These are phyloP conservation scores for Urochloa ruziziensis DNA, from an alignment of 176 grass and related monocot genomes.

Conservation along the genomic window DNA sequence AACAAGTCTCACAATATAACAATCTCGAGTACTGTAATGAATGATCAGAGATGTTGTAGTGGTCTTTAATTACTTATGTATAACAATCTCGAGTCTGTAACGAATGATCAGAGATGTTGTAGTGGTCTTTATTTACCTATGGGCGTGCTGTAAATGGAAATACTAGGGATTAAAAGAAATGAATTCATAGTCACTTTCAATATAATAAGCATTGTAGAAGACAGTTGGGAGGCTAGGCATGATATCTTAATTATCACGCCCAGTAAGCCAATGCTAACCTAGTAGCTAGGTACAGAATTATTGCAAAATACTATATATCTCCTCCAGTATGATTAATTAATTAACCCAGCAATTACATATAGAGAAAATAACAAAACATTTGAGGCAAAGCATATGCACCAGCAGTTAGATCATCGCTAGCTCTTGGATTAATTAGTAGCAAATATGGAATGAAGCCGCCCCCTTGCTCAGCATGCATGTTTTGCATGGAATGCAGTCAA, in stretches of 20 bases:
- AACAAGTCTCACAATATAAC: no score
- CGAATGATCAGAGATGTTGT: no score
- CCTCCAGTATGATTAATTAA: conserved; percentile 30
- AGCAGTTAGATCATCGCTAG: background rate
- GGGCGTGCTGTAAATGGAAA: no score
- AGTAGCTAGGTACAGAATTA: conserved; percentile 16
- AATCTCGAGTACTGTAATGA: no score
- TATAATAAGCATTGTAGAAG: no score
- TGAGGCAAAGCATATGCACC: background rate
- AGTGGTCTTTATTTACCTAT: no score
- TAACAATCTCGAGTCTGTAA: no score
- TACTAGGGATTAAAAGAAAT: no score
- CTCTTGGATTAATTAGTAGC: conserved; percentile 16
- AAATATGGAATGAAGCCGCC: background rate
- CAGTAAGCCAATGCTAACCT: background rate
- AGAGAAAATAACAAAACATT: conserved; percentile 23
- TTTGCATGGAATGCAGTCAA: conserved; percentile 19
- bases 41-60: no score
- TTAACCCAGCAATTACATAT: conserved; percentile 34
- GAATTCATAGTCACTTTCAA: no score
- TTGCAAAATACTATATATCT: conserved; percentile 23
- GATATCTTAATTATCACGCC: conserved; percentile 10
- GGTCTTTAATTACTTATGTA: no score
- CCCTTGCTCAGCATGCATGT: conserved; percentile 5
- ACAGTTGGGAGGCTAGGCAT: background rate